Conservation (phyloP, 2,329 filamentous ascomycete genomes). For the Nakataea oryzae region DNA sequence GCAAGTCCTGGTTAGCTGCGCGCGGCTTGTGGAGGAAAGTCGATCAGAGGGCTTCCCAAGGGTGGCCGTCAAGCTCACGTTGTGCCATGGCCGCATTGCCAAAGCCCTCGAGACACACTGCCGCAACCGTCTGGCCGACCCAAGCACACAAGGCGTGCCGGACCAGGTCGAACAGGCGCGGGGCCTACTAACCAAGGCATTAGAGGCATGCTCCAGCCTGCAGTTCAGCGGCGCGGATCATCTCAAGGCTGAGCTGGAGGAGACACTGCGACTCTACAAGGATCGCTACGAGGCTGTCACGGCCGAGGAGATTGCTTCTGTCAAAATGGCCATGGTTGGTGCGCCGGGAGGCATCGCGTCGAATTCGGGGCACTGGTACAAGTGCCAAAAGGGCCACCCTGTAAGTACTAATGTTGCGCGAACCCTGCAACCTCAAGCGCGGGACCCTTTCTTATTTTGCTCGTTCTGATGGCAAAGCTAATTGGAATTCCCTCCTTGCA, state of each 20-base stretch:
- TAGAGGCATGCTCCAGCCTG: background rate
- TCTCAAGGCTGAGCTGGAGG: constrained; percentile 8
- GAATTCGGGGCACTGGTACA: constrained; percentile 49
- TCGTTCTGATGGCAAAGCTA: background rate
- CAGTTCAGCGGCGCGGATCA: constrained; percentile 4
- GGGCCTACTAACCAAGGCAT: constrained; percentile 7
- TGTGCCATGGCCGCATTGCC: constrained; percentile 1
- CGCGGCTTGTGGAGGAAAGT: background rate
- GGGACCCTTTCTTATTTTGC: background rate
- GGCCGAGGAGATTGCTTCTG: constrained; percentile 36
- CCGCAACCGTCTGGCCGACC: constrained; percentile 9
- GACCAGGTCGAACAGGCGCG: constrained; percentile 12
- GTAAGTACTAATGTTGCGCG: background rate
- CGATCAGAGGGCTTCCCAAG: background rate
- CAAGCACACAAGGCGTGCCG: background rate
- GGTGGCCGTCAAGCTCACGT: background rate
- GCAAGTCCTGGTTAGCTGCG: background rate
- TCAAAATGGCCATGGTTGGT: constrained; percentile 38
- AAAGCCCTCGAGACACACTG: background rate
- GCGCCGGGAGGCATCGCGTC: constrained; percentile 31
- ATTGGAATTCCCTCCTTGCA: too few species aligned
- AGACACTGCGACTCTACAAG: constrained; percentile 13
- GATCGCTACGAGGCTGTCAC: constrained; percentile 34
- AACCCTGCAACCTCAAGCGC: background rate
- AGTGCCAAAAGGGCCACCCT: constrained; percentile 43